phyloP scores from a whole-genome alignment of 768 basidiomycete species.

The Tephrocybe sp. region DNA sequence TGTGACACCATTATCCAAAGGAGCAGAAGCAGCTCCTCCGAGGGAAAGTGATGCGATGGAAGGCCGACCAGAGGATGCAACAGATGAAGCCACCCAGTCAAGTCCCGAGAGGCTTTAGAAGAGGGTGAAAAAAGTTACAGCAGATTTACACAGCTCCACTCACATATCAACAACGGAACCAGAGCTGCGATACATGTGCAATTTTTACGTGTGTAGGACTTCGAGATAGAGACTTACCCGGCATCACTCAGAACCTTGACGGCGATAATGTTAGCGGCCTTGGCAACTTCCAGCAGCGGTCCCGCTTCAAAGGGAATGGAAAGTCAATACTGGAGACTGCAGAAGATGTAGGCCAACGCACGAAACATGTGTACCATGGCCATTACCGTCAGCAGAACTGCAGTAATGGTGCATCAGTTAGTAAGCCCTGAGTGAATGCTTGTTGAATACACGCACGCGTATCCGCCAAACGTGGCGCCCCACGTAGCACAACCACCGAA shows the following conservation, averaged over 20 bases:
- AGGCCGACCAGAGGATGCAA: neutral
- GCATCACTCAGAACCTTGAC: conserved; percentile 7
- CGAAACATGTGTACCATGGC: conserved; percentile 41
- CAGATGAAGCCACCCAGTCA: neutral
- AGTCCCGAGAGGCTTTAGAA: conserved; percentile 1
- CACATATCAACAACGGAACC: conserved; percentile 17
- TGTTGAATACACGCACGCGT: conserved; percentile 6
- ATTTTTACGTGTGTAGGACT: neutral
- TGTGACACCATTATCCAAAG: conserved; percentile 3
- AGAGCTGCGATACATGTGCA: neutral
- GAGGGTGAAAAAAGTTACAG: neutral
- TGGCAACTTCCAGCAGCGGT: conserved; percentile 38
- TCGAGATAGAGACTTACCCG: neutral
- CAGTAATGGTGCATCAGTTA: neutral
- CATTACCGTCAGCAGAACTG: conserved; percentile 34
- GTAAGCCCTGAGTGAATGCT: neutral
- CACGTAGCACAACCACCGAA: conserved; percentile 42
- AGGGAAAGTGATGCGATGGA: conserved; percentile 9
- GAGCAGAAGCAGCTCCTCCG: neutral
- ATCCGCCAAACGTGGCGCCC: conserved; percentile 35
- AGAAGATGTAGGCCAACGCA: too few relatives aligned
- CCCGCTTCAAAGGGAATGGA: too few relatives aligned
- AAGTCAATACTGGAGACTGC: too few relatives aligned
- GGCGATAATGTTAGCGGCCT: conserved; percentile 15
- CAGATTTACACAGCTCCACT: conserved; percentile 22